Evolutionary conservation across 2,329 filamentous ascomycete genomes (phyloP), one percentile per base, ranked within the genome.

Genomic region (Didymella lethalis): DNA sequence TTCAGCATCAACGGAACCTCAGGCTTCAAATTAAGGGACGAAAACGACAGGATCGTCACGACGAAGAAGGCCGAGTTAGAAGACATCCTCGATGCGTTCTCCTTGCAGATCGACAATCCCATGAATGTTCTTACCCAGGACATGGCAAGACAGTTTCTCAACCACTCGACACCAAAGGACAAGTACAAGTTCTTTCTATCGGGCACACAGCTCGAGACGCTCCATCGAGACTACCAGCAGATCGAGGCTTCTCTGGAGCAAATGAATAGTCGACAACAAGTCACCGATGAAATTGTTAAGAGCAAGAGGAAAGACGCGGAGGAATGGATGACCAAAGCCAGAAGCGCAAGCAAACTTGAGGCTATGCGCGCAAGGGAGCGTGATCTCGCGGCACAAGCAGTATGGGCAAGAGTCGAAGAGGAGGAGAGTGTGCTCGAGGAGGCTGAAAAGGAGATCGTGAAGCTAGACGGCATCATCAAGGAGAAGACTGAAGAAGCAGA

Each of bases 131-230:
- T 99, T 18, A 97, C 93, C 0, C 95, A 99, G 76, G 95, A 99
- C 74, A 93, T 93, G 77, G 95, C 95, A 11, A 88, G 95, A 11
- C 91, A 96, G 58, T 99, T 99, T 69, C 84, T 99, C 43, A 96
- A 94, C 71, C 86, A 89, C 34, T 94, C 95, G 12, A 90, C 88
- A 2, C 86, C 93, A 0, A 81, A 86, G 3, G 88, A 94, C 60
- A 99, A 99, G 75, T 99, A 98, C 82, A 95, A 92, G 66, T 97
- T 97, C 71, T 99, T 99, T 73, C 86, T 97, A 60, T 92, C 93
- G 68, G 95, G 95, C 26, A 96, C 97, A 0, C 93, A 98, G 69
- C 85, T 99, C 0, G 92, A 98, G 74, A 90, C 94, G 67, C 84
- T 99, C 10, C 92, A 97, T 73, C 89, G 92, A 62, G 95, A 99